Base-by-base conservation (phyloP, 2,329 filamentous ascomycete genomes). In the Lasiodiplodia gonubiensis region DNA sequence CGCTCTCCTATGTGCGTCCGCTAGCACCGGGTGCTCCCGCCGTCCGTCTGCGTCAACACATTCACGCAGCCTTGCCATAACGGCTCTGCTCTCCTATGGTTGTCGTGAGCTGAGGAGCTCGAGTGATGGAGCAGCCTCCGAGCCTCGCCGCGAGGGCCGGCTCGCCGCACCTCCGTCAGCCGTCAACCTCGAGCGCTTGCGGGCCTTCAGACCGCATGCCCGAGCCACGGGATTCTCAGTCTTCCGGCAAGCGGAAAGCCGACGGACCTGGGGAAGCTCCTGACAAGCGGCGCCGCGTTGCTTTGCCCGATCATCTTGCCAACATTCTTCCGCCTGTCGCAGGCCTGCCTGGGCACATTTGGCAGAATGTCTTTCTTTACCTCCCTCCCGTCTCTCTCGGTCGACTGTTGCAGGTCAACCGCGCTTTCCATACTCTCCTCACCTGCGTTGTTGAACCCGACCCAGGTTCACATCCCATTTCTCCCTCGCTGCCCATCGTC, bases 331-430 rank as follows among this genome's bases (percentile, higher is more conserved):
- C 71, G 64, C 69, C 70, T 68, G 78, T 74, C 70, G 75, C 77
- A 69, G 71, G 78, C 70, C 81, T 89, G 67, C 86, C 88, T 74
- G 81, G 83, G 71, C 86, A 89, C 78, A 80, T 91, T 73, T 92
- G 90, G 89, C 89, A 92, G 74, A 84, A 86, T 74, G 82, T 92
- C 73, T 91, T 92, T 77, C 85, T 84, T 73, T 89, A 88, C 76
- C 85, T 88, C 76, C 85, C 88, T 68, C 89, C 90, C 67, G 83
- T 79, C 75, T 82, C 85, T 70, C 81, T 93, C 74, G 89, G 89
- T 74, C 85, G 82, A 79, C 83, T 92, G 81, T 83, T 92, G 78
- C 80, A 82, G 77, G 86, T 90, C 82, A 92, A 88, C 83, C 89
- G 84, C 79, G 78, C 84, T 74, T 92, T 92, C 80, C 85, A 87